phyloP scores from a whole-genome alignment of 1,284 basidiomycete species.

The Sporisorium scitamineum region DNA sequence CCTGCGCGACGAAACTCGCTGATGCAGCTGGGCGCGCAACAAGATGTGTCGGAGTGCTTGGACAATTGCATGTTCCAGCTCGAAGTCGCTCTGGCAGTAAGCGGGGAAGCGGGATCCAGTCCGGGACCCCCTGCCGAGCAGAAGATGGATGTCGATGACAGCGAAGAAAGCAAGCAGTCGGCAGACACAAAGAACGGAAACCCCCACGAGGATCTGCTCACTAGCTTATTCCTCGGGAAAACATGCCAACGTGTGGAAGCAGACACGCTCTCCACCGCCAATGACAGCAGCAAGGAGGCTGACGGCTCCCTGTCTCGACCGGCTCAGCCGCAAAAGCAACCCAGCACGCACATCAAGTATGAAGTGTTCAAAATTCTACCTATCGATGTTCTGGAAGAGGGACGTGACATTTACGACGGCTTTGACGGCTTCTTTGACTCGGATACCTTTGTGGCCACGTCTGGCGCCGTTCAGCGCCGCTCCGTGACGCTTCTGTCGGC shows the following conservation, averaged over 20 bases:
- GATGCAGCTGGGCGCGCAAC: constrained; percentile 81
- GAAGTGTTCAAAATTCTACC: constrained; percentile 93
- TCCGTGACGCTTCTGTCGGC: constrained; percentile 86
- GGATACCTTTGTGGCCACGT: constrained; percentile 79
- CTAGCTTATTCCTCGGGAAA: constrained; percentile 58
- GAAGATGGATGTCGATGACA: constrained; percentile 38
- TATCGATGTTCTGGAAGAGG: constrained; percentile 87
- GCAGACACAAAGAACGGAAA: neutral
- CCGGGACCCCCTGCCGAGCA: neutral
- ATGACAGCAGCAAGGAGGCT: neutral
- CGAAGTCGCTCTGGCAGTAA: constrained; percentile 83
- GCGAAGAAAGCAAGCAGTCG: neutral
- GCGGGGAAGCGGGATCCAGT: neutral
- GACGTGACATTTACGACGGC: constrained; percentile 92
- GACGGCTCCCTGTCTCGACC: constrained; percentile 17
- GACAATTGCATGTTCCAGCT: constrained; percentile 99
- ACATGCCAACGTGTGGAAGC: constrained; percentile 59
- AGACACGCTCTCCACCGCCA: constrained; percentile 9
- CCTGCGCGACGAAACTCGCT: constrained; percentile 55
- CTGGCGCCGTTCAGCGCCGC: constrained; percentile 86
- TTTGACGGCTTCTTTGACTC: constrained; percentile 92
- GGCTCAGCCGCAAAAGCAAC: constrained; percentile 33
- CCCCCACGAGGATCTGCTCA: constrained; percentile 35
- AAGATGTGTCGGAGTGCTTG: constrained; percentile 98
- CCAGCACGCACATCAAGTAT: constrained; percentile 80